A percentile compares a stretch with the other conserved stretches of the same genome.
phyloP scores from a whole-genome alignment of 306 rosid genomes.

The Vicia faba region DNA sequence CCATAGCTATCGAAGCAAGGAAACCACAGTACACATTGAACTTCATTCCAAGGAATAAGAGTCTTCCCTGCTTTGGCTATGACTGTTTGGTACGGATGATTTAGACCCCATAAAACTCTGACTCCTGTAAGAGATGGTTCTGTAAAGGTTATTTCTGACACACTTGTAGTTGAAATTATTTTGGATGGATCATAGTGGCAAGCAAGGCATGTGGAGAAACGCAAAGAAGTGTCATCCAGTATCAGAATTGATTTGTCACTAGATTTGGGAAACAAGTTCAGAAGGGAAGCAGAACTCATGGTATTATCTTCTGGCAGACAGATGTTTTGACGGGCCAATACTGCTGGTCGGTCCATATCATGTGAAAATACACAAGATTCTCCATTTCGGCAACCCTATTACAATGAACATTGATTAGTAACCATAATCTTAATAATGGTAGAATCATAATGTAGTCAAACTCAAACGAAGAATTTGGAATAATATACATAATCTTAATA shows the following conservation, averaged over 20 bases:
- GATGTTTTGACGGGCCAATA: conserved; percentile 41
- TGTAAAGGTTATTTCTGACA: conserved; percentile 48
- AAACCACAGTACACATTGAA: conserved; percentile 72
- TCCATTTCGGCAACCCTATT: conserved; percentile 86
- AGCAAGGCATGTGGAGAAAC: conserved; percentile 55
- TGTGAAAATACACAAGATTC: conserved; percentile 72
- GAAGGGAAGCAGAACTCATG: conserved; percentile 50
- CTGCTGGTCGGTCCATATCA: conserved; percentile 41
- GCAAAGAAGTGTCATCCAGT: conserved; percentile 66
- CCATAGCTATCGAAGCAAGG: conserved; percentile 54
- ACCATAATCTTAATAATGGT: conserved; percentile 24
- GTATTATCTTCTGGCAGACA: conserved; percentile 57
- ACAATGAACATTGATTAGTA: conserved; percentile 24
- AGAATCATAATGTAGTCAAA: conserved; percentile 33
- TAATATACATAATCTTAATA: conserved; percentile 26
- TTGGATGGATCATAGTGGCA: conserved; percentile 55
- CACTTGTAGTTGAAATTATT: conserved; percentile 64
- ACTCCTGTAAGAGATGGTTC: conserved; percentile 53
- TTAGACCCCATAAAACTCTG: conserved; percentile 68
- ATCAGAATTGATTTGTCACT: conserved; percentile 60
- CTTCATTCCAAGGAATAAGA: conserved; percentile 68
- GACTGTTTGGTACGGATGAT: conserved; percentile 67
- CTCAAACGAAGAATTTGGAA: conserved; percentile 16
- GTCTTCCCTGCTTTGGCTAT: conserved; percentile 55
- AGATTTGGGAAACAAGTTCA: conserved; percentile 49